phyloP scores from a whole-genome alignment of 768 basidiomycete species.

The Podaxis carcinomalis region DNA sequence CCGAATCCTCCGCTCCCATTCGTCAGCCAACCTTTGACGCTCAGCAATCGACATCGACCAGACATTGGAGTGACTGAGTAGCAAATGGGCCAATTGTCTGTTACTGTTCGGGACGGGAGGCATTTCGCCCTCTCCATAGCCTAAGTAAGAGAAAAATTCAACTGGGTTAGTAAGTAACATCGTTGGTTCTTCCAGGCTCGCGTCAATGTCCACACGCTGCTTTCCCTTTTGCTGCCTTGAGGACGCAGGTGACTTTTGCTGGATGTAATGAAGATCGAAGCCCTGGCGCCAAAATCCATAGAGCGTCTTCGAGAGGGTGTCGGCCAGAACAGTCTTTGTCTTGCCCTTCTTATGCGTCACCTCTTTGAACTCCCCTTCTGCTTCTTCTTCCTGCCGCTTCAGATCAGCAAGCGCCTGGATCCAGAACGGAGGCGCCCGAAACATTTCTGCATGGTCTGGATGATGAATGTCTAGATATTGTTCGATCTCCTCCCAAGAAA shows the following conservation, averaged over 20 bases:
- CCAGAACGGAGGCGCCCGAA: constrained; percentile 47
- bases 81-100: constrained; percentile 34
- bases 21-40: constrained; percentile 35
- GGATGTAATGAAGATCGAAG: constrained; percentile 45
- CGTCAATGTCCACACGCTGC: too few species aligned
- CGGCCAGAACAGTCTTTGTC: neutral
- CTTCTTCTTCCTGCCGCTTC: neutral
- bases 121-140: constrained; percentile 14
- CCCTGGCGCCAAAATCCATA: constrained; percentile 51
- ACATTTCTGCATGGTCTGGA: constrained; percentile 39
- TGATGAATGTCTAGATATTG: constrained; percentile 19
- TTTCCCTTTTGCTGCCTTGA: too few species aligned
- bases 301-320: constrained; percentile 5
- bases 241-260: constrained; percentile 1
- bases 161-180: neutral
- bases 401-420: constrained; percentile 21
- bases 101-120: constrained; percentile 34
- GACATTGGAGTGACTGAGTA: constrained; percentile 28
- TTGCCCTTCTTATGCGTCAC: constrained; percentile 8
- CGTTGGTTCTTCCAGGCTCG: too few species aligned
- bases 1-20: constrained; percentile 45
- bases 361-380: too few species aligned
- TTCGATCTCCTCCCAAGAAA: constrained; percentile 30
- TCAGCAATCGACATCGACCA: constrained; percentile 56
- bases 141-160: neutral